phyloP scores from a whole-genome alignment of 305 asterid species.

The Ajuga reptans region DNA sequence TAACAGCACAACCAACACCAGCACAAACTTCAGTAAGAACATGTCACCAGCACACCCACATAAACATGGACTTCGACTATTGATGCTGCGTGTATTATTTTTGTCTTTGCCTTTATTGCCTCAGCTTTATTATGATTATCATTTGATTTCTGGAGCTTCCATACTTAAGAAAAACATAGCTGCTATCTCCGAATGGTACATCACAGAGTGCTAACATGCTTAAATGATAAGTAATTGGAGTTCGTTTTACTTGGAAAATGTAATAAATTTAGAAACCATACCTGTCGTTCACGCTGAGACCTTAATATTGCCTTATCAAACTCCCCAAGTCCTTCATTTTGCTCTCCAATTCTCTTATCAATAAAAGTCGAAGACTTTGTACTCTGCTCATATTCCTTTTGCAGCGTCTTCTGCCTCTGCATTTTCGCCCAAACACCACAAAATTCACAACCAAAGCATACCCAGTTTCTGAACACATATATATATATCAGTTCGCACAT shows the following conservation, averaged over 20 bases:
- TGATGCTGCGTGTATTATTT: background rate
- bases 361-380: constrained; percentile 62
- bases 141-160: background rate
- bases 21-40: background rate
- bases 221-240: background rate
- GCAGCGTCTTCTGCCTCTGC: constrained; percentile 84
- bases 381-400: constrained; percentile 80
- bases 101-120: background rate
- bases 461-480: background rate
- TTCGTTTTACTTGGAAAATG: background rate
- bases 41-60: background rate
- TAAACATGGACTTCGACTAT: background rate
- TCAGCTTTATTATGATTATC: background rate
- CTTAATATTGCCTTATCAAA: constrained; percentile 84
- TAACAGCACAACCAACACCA: constrained; percentile 23
- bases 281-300: constrained; percentile 89
- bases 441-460: background rate
- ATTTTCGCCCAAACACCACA: constrained; percentile 22
- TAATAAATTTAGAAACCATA: constrained; percentile 5
- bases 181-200: background rate
- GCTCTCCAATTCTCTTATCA: constrained; percentile 91
- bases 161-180: background rate
- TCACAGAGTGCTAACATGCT: background rate
- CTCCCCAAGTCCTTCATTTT: constrained; percentile 67
- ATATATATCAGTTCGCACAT: too few species aligned